A percentile compares a stretch with the other conserved stretches of the same genome.
These are phyloP conservation scores for Eleusine coracana DNA, from an alignment of 176 grass and related monocot genomes.

Conservation along the genomic window DNA sequence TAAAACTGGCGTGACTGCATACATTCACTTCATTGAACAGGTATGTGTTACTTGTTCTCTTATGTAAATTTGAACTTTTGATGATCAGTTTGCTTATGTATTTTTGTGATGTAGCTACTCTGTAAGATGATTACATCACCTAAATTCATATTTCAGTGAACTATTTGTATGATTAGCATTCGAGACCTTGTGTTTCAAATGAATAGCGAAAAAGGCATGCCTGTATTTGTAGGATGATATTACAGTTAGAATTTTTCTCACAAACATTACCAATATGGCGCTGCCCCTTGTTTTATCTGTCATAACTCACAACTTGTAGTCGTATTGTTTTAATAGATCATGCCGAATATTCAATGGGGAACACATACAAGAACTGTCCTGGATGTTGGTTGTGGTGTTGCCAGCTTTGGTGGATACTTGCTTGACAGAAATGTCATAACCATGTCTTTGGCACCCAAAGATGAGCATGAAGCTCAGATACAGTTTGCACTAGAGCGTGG, in stretches of 20 bases:
- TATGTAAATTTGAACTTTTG: constrained; percentile 23
- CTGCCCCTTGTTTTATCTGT: constrained; percentile 26
- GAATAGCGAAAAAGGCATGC: background rate
- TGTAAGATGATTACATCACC: background rate
- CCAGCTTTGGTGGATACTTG: constrained; percentile 91
- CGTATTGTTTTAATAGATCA: constrained; percentile 52
- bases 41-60: constrained; percentile 46
- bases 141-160: background rate
- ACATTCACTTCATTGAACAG: constrained; percentile 87
- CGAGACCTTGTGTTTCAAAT: constrained; percentile 8
- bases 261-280: background rate
- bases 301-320: constrained; percentile 36
- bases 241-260: constrained; percentile 12
- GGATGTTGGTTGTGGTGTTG: constrained; percentile 94
- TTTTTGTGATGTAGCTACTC: background rate
- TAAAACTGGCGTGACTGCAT: constrained; percentile 72
- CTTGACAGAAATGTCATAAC: constrained; percentile 91
- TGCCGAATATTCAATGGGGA: constrained; percentile 78
- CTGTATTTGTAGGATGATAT: constrained; percentile 8
- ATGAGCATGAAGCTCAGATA: constrained; percentile 96
- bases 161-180: constrained; percentile 5
- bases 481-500: constrained; percentile 91
- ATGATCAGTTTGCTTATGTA: background rate
- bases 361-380: constrained; percentile 74
- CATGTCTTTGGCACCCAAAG: constrained; percentile 94